phyloP scores from a whole-genome alignment of 2,329 filamentous ascomycete genomes.

The Didymella arachidicola region DNA sequence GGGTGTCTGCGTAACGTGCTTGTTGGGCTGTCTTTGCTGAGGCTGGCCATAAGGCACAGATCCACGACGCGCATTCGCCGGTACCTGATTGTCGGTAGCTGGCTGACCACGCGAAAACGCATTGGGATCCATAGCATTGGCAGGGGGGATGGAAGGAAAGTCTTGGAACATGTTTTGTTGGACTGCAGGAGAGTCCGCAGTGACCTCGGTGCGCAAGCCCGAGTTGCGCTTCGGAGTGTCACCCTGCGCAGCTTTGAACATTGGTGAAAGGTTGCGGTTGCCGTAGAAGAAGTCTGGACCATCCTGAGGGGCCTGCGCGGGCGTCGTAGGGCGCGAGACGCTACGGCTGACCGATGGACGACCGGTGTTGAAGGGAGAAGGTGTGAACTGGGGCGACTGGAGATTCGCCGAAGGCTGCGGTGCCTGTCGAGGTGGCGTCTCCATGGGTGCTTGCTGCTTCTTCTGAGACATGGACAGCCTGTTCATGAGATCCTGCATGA shows the following conservation, averaged over 20 bases:
- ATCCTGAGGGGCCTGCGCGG: constrained; percentile 38
- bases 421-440: constrained; percentile 35
- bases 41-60: constrained; percentile 39
- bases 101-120: constrained; percentile 28
- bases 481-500: constrained; percentile 55
- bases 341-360: constrained; percentile 40
- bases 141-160: constrained; percentile 34
- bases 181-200: constrained; percentile 41
- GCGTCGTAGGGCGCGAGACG: constrained; percentile 46
- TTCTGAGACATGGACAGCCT: constrained; percentile 49
- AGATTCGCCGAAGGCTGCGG: constrained; percentile 35
- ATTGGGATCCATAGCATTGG: constrained; percentile 31
- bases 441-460: constrained; percentile 23
- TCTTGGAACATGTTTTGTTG: constrained; percentile 34
- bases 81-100: constrained; percentile 24
- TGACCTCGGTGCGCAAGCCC: constrained; percentile 54
- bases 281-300: constrained; percentile 49
- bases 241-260: constrained; percentile 58
- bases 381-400: constrained; percentile 43
- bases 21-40: constrained; percentile 36
- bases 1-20: constrained; percentile 33
- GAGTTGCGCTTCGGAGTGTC: constrained; percentile 54
- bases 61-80: constrained; percentile 31
- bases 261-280: constrained; percentile 58
- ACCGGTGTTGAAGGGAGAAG: constrained; percentile 51